Percentiles rank a stretch among this genome's conserved stretches.
phyloP scores from a whole-genome alignment of 371 early-diverging fungal genomes.

The Mucor saturninus region DNA sequence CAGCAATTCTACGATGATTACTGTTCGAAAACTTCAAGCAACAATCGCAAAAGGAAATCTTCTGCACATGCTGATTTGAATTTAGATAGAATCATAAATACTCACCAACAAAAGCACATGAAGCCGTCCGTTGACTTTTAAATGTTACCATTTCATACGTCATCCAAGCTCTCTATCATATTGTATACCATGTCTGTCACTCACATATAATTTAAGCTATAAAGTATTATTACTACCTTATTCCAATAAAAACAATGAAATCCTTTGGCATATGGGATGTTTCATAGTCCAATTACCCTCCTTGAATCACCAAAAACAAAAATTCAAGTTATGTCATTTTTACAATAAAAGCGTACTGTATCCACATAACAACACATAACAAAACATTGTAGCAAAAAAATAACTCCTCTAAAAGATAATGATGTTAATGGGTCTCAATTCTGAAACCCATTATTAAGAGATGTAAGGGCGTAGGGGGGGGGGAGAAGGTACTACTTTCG shows the following conservation, averaged over 20 bases:
- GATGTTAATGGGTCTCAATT: slow-evolving; percentile 15
- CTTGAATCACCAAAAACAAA: slow-evolving; percentile 9
- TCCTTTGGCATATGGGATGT: too few relatives aligned
- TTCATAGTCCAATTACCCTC: too few relatives aligned
- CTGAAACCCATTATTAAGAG: slow-evolving; percentile 12
- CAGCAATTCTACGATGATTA: slow-evolving; percentile 17
- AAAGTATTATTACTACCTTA: too few relatives aligned
- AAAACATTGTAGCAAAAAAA: slow-evolving; percentile 11
- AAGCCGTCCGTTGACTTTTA: slow-evolving; percentile 5
- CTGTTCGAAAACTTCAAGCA: slow-evolving; percentile 10
- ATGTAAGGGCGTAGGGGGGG: slow-evolving; percentile 9
- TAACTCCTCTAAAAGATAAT: slow-evolving; percentile 13
- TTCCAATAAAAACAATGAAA: too few relatives aligned
- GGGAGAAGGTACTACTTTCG: slow-evolving; percentile 8
- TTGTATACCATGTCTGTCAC: too few relatives aligned
- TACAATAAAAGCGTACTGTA: slow-evolving; percentile 14
- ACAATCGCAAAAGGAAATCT: slow-evolving; percentile 11
- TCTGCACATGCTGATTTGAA: background rate
- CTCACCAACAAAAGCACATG: slow-evolving; percentile 1
- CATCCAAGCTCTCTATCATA: too few relatives aligned
- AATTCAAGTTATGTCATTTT: slow-evolving; percentile 12
- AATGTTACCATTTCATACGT: background rate
- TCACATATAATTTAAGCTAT: too few relatives aligned
- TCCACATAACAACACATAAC: slow-evolving; percentile 7
- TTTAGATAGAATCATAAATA: slow-evolving; percentile 4